Conservation (phyloP, 768 basidiomycete genomes). For the Boletus rubescentipes region DNA sequence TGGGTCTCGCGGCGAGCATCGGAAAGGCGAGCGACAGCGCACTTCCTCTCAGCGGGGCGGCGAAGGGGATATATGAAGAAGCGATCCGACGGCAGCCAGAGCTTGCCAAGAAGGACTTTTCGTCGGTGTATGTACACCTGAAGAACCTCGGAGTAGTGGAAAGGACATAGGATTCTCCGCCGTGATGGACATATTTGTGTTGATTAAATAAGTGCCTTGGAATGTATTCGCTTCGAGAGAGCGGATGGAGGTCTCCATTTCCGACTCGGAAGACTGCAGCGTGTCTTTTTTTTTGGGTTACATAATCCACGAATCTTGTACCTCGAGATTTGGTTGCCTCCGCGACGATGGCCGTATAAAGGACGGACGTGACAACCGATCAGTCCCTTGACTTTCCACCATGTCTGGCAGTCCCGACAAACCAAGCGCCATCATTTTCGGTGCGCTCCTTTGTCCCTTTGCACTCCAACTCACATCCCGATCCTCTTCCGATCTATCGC, state of each 20-base stretch:
- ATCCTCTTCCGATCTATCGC: conserved; percentile 5
- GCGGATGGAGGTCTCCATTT: too few species aligned
- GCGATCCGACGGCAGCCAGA: conserved; percentile 56
- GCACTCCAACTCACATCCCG: background rate
- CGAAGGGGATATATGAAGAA: conserved; percentile 59
- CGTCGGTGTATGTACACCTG: conserved; percentile 72
- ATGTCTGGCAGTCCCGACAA: conserved; percentile 40
- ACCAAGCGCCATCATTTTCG: conserved; percentile 75
- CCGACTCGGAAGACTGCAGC: too few species aligned
- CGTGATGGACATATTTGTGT: conserved; percentile 4
- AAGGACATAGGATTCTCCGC: background rate
- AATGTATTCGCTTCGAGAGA: conserved; percentile 1
- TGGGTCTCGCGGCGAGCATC: conserved; percentile 74
- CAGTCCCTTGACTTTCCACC: conserved; percentile 10
- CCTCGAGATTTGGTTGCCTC: conserved; percentile 23
- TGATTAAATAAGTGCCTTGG: conserved; percentile 11
- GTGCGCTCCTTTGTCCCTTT: conserved; percentile 41
- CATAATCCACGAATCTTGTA: conserved; percentile 13
- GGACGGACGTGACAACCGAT: conserved; percentile 23
- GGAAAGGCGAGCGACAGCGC: conserved; percentile 49
- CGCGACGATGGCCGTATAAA: conserved; percentile 29
- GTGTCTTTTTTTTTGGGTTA: conserved; percentile 17
- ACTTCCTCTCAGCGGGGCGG: conserved; percentile 66
- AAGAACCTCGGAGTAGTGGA: conserved; percentile 23
- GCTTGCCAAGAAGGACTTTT: conserved; percentile 73